Base-by-base conservation (phyloP, 2,329 filamentous ascomycete genomes). In the Monilinia aucupariae region DNA sequence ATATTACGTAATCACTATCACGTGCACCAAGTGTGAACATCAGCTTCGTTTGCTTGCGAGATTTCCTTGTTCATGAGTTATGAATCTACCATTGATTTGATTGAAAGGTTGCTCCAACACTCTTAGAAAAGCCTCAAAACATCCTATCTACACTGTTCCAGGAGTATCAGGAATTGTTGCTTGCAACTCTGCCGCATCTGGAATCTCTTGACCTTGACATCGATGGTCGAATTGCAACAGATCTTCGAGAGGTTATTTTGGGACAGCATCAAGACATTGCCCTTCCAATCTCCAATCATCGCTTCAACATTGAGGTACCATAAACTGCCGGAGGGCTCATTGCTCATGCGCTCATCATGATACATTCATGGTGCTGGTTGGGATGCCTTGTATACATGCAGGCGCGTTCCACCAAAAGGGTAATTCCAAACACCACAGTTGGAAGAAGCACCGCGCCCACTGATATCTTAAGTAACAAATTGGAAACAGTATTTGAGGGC, bases 371-470 rank as follows among this genome's bases (percentile, higher is more conserved):
- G 4, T 20, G 25, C 4, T 32, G 27, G 34, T 25, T 62, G 27
- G 20, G 37, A 49, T 54, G n/a, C 43, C 12, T 48, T 39, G 3
- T 55, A 55, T 6, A 43, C 50, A 17, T 58, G 39, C 6, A 62
- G 34, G 5, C 48, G 6, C 61, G n/a, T 22, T 63, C 48, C 3
- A 54, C 9, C 2, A 17, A n/a, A 68, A 80, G 73, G 9, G 77
- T 64, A 5, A 79, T 17, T 3, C 77, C 72, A 67, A 80, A 76
- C 3, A 62, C 22, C 20, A 62, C 12, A 27, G 53, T 22, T 1
- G 53, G 22, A 13, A 39, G 6, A 20, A 22, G 37, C 0, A 63
- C 48, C 15, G n/a, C n/a, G n/a, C n/a, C n/a, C n/a, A n/a, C n/a
- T n/a, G n/a, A n/a, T n/a, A n/a, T n/a, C n/a, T n/a, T n/a, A n/a